Evolutionary conservation across 805 yeast species (phyloP), one percentile per base, ranked within the genome.

Genomic region (Pichia nanzhaoensis): DNA sequence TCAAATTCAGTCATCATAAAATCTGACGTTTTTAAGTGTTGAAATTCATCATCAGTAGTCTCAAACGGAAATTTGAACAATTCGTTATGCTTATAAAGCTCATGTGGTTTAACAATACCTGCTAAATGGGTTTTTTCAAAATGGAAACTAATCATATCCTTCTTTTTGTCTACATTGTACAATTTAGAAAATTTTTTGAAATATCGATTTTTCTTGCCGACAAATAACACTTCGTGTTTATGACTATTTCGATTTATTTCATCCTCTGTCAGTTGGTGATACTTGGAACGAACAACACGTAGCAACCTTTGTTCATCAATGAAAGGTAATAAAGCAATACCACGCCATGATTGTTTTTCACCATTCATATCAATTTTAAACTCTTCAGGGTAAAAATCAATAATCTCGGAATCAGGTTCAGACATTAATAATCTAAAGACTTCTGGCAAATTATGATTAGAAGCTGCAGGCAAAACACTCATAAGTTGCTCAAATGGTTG

Each of bases 311-410:
- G 63, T 55, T 87, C 95, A 56, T 90, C 96, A 54, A 90, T 91
- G 54, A 90, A 90, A 0, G 98, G 97, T 45, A 90, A 67, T 34
- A 90, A 65, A 1, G 95, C 90, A 56, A 90, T 84, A 44, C 95
- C 97, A 60, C 88, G 95, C 98, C 98, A 90, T 41, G 91, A 73
- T 87, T 84, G 84, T 53, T 85, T 88, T 54, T 87, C 86, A 24
- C 98, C 98, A 59, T 90, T 89, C 96, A 90, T 88, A 65, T 90
- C 98, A 52, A 90, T 82, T 38, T 82, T 77, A 65, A 90, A 90
- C 28, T 85, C 82, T 47, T 78, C 85, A 0, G 98, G 98, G 57
- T 90, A 90, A 54, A 89, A 90, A 57, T 90, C 96, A 51, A 85
- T 82, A 50, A 90, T 88, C 43, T 84, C 95, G 34, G 95, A 85